Evolutionary conservation across 345 rosid genomes (phyloP).

Genomic region (Punica granatum): DNA sequence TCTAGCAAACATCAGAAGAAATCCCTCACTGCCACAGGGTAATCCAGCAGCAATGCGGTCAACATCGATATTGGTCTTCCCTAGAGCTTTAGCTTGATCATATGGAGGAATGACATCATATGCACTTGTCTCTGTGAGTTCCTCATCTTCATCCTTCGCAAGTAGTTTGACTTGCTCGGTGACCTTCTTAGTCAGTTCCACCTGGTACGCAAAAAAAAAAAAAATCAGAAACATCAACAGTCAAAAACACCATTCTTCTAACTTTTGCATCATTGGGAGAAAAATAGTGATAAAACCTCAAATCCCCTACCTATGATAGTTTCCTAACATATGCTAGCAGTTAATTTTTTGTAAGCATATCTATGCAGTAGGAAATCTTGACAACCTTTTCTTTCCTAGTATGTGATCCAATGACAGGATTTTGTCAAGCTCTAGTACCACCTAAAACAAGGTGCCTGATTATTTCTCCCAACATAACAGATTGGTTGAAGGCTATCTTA

Average conservation of each 20-base stretch:
- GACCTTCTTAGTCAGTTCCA: constrained; percentile 75
- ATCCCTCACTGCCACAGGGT: constrained; percentile 99
- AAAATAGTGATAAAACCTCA: neutral
- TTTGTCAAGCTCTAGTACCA: too few species aligned
- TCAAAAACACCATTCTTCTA: too few species aligned
- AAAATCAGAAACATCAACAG: neutral
- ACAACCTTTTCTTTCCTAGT: too few species aligned
- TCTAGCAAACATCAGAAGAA: constrained; percentile 96
- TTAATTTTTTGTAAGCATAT: neutral
- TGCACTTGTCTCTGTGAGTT: constrained; percentile 54
- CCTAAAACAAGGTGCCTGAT: too few species aligned
- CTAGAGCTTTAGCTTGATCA: constrained; percentile 99
- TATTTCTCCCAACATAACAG: too few species aligned
- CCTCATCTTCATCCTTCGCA: constrained; percentile 87
- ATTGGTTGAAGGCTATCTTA: neutral
- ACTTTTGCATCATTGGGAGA: neutral
- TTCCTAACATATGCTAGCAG: neutral
- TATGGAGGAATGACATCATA: constrained; percentile 65
- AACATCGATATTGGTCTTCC: constrained; percentile 89
- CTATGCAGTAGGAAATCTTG: neutral
- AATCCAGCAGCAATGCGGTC: constrained; percentile 98
- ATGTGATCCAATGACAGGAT: too few species aligned
- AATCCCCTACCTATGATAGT: neutral
- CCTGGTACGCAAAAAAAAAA: constrained; percentile 28
- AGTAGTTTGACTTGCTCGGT: constrained; percentile 88